Conservation (phyloP, 2,329 filamentous ascomycete species). For the Fusarium haematococcum region DNA sequence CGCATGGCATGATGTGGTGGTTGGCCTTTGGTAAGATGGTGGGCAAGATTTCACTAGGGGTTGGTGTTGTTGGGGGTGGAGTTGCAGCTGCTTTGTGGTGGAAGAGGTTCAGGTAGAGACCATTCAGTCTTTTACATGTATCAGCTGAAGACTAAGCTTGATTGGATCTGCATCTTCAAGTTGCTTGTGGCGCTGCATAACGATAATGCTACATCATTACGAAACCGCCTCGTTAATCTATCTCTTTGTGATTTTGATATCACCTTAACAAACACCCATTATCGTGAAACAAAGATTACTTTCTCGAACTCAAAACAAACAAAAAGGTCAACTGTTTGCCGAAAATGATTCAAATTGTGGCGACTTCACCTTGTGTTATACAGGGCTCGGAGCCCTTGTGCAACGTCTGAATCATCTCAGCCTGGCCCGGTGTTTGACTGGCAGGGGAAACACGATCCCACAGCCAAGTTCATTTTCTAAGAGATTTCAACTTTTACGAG, state of each 20-base stretch:
- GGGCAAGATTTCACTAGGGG: conserved; percentile 10
- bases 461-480: not conserved
- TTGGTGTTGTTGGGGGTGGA: conserved; percentile 11
- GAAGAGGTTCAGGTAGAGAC: conserved; percentile 3
- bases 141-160: not conserved
- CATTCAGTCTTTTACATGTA: not conserved
- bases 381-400: not conserved
- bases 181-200: not conserved
- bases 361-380: not conserved
- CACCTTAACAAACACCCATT: accelerated
- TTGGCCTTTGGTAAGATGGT: conserved; percentile 31
- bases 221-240: not conserved
- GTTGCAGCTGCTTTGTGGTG: conserved; percentile 28
- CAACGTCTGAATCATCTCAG: not conserved
- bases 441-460: not conserved
- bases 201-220: not conserved
- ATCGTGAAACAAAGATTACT: not conserved
- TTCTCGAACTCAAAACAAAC: not conserved
- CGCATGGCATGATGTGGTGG: conserved; percentile 34
- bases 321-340: not conserved
- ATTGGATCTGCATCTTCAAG: not conserved
- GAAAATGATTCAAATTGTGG: not conserved
- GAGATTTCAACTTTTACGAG: not conserved
- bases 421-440: too few species aligned
- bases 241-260: not conserved